Evolutionary conservation across 1,139 yeast species (phyloP), one percentile per base, ranked within the genome.

Genomic region (Candida tropicalis): DNA sequence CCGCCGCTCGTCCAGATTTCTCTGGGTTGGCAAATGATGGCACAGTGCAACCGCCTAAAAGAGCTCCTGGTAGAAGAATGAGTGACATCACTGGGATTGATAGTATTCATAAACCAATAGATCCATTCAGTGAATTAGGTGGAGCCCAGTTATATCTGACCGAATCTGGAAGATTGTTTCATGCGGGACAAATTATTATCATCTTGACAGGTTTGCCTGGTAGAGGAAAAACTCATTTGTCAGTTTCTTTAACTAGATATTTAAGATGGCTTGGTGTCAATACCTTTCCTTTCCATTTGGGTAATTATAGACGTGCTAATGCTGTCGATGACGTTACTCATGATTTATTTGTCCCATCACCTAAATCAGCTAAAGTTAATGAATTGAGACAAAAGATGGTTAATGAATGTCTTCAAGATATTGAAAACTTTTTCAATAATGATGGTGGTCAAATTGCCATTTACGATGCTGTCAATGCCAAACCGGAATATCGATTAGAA

Each of bases 201-300:
- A 89, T 87, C 9, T 74, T 93, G 53, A 95, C 89, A 5, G 99
- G 99, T 0, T 74, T 91, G 48, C 99, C 99, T 1, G 99, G 97
- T 1, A 77, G 99, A 43, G 98, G 99, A 5, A 93, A 93, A 62
- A 93, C 99, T 1, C 93, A 91, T 60, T 75, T 91, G 46, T 86
- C 97, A 6, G 98, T 91, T 20, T 84, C 96, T 10, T 75, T 93
- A 49, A 90, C 97, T 1, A 77, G 99, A 47, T 93, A 91, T 61
- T 73, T 95, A 51, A 76, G 97, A 54, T 93, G 99, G 93, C 72
- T 93, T 33, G 99, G 99, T 5, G 98, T 93, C 20, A 84, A 88
- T 57, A 85, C 97, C 1, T 91, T 87, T 56, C 82, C 89, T 26
- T 93, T 90, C 70, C 99, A 93, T 65, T 78, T 91, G 48, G 96